Conservation (phyloP, 2,329 filamentous ascomycete genomes). For the Polychaeton citri region DNA sequence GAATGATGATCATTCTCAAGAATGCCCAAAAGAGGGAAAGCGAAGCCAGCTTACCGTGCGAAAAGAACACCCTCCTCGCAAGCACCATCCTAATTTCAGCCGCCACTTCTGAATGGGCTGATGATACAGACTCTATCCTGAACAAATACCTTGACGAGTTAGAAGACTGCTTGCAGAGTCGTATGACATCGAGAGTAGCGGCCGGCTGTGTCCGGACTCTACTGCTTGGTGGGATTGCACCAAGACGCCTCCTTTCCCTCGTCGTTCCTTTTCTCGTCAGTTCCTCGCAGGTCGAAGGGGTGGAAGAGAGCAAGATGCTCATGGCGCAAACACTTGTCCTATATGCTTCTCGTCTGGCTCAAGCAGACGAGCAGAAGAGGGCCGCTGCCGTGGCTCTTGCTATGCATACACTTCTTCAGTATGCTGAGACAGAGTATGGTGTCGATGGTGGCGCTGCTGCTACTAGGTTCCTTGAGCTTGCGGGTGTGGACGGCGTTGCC, state of each 20-base stretch:
- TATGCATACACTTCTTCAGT: constrained; percentile 60
- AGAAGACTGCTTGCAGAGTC: constrained; percentile 67
- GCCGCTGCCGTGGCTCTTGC: constrained; percentile 59
- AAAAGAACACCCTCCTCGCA: constrained; percentile 84
- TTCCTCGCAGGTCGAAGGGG: constrained; percentile 46
- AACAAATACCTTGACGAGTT: constrained; percentile 65
- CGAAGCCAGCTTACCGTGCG: constrained; percentile 68
- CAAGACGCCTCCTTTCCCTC: constrained; percentile 45
- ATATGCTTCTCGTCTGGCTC: constrained; percentile 42
- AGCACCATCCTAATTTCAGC: constrained; percentile 82
- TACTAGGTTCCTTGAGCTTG: constrained; percentile 64
- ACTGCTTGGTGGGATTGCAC: constrained; percentile 59
- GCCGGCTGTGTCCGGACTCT: constrained; percentile 81
- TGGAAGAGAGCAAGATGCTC: constrained; percentile 58
- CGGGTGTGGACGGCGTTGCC: constrained; percentile 54
- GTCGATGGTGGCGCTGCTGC: constrained; percentile 52
- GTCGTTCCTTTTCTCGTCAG: constrained; percentile 60
- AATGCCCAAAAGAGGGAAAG: constrained; percentile 63
- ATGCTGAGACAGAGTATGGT: constrained; percentile 52
- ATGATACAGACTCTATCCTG: constrained; percentile 41
- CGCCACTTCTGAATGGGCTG: constrained; percentile 48
- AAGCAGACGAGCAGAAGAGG: constrained; percentile 22
- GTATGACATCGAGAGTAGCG: constrained; percentile 78
- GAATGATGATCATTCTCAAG: constrained; percentile 69
- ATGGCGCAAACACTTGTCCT: constrained; percentile 62